A percentile compares a stretch with the other conserved stretches of the same genome.
phyloP scores from a whole-genome alignment of 352 stramenopile genomes.

The Phytophthora citricola region DNA sequence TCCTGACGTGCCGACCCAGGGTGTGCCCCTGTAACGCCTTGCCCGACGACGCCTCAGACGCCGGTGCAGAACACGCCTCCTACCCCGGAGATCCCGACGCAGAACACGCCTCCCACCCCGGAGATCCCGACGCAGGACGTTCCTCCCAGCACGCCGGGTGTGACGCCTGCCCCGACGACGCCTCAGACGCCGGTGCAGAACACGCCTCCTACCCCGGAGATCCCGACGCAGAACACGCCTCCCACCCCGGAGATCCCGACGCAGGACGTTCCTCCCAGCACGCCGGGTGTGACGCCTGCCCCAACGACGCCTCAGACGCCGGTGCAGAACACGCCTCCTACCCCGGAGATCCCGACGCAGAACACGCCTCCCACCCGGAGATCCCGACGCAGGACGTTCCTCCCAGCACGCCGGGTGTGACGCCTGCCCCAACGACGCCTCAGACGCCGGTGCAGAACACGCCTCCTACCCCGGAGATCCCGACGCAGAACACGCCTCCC shows the following conservation, averaged over 20 bases:
- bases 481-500: slow-evolving; percentile 1
- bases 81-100: not conserved
- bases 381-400: not conserved
- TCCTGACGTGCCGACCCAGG: too few species aligned
- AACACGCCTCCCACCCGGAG: not conserved
- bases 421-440: not conserved
- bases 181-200: not conserved
- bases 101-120: slow-evolving; percentile 8
- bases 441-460: not conserved
- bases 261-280: not conserved
- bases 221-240: not conserved
- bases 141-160: too few species aligned
- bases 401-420: too few species aligned
- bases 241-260: not conserved
- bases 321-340: not conserved
- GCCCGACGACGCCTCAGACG: not conserved
- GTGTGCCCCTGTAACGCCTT: too few species aligned
- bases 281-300: not conserved
- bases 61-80: not conserved
- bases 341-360: not conserved
- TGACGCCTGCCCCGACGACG: not conserved
- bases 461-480: not conserved
- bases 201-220: not conserved
- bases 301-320: not conserved
- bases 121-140: too few species aligned